These are phyloP conservation scores for Rhizopus sp. DNA, from an alignment of 371 early-diverging fungal species.

Conservation along the genomic window DNA sequence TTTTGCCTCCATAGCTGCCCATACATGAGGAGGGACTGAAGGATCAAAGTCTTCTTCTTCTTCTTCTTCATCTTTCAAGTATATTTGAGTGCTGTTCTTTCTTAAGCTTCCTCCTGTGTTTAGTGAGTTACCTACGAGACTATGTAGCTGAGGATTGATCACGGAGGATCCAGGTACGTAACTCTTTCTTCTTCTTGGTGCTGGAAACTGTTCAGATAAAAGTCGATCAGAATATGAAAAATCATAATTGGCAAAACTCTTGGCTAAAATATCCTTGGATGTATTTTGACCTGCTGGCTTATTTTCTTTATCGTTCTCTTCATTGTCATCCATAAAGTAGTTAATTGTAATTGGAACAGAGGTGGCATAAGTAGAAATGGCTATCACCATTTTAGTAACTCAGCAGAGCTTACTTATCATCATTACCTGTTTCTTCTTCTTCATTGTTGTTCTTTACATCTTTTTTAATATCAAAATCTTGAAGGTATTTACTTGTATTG, in stretches of 20 bases:
- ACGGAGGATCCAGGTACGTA: slow-evolving; percentile 5
- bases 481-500: slow-evolving; percentile 23
- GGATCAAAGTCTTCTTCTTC: slow-evolving; percentile 24
- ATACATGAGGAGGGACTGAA: slow-evolving; percentile 19
- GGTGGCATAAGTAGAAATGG: slow-evolving; percentile 26
- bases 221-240: slow-evolving; percentile 27
- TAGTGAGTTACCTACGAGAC: slow-evolving; percentile 25
- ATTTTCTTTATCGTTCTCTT: not conserved
- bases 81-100: slow-evolving; percentile 14
- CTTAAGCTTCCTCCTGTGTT: slow-evolving; percentile 24
- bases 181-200: slow-evolving; percentile 18
- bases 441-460: not conserved
- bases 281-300: not conserved
- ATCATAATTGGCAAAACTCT: slow-evolving; percentile 30
- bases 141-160: slow-evolving; percentile 23
- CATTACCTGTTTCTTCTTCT: slow-evolving; percentile 9
- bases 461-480: slow-evolving; percentile 25
- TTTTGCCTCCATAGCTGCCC: slow-evolving; percentile 17
- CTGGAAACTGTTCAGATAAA: slow-evolving; percentile 26
- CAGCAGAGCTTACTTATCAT: not conserved
- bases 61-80: slow-evolving; percentile 10
- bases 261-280: slow-evolving; percentile 19
- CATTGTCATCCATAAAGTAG: slow-evolving; percentile 9
- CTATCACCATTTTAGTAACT: slow-evolving; percentile 1
- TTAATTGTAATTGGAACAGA: slow-evolving; percentile 30